Base-by-base conservation (phyloP, 2,329 filamentous ascomycete genomes). In the Neopestalotiopsis rosae region DNA sequence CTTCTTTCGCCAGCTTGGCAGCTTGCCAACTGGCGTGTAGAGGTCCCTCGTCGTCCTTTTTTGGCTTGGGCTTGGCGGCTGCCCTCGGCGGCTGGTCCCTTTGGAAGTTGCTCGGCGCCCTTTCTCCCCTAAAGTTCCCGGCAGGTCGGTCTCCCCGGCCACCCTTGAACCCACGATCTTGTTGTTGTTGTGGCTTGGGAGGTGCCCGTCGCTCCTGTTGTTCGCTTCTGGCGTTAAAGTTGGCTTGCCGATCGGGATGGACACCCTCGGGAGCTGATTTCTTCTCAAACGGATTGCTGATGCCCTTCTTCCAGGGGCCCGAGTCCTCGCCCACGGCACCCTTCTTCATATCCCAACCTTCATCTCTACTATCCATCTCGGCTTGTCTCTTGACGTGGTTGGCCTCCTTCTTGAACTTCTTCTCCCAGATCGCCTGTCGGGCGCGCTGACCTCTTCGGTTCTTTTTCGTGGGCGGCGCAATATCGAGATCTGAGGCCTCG, bases 401-500 rank as follows among this genome's bases (percentile, higher is more conserved):
- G 1, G 93, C 94, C 71, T 87, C 86, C 14, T 86, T 84, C 64
- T 92, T 92, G 78, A 87, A 95, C 77, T 95, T 95, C 82, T 93
- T 91, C 82, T 95, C 93, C 84, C 90, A 92, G 69, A 96, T 92
- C 30, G 90, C 88, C 76, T 93, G 92, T 9, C 93, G 88, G n/a
- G 91, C 92, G 58, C 90, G 87, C 80, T 97, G 93, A 3, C 93
- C 93, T 61, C 89, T 86, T 28, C 92, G 86, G 75, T 95, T 95
- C 80, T 94, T 95, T 74, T 89, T 89, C 0, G 85, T 80, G 1
- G 84, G 79, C 4, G 84, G 84, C 5, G 87, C 88, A 1, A 85
- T 79, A 66, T 94, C 92, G 28, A 93, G 82, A 71, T 92, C 91
- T 0, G 91, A 92, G 6, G 87, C 88, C 59, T 77, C 76, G 0